Evolutionary conservation across 805 yeast species (phyloP), one percentile per base, ranked within the genome.

Genomic region (Wickerhamiella domercqiae): DNA sequence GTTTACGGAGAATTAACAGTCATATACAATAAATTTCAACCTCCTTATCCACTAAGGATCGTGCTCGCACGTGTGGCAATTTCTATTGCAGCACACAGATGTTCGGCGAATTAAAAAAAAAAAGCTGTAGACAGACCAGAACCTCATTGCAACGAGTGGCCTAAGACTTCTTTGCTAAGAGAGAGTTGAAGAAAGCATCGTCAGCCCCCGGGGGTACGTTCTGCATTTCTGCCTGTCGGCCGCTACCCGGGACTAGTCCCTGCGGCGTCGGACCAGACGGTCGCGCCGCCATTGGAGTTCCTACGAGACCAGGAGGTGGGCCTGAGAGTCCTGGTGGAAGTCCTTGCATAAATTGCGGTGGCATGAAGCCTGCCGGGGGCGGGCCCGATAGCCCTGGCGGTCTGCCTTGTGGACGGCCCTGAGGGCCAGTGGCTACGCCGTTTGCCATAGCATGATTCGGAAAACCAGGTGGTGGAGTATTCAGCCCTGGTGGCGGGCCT

Each of bases 131-230:
- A n/a, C n/a, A n/a, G n/a, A n/a, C n/a, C n/a, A n/a, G n/a, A n/a
- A n/a, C n/a, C n/a, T n/a, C n/a, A n/a, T n/a, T n/a, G n/a, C n/a
- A n/a, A n/a, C n/a, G n/a, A n/a, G n/a, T n/a, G n/a, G n/a, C n/a
- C n/a, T n/a, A n/a, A n/a, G n/a, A n/a, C n/a, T n/a, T n/a, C 21
- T 30, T 34, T 2, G 42, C 21, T 20, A 40, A 13, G 5, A 40
- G 33, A 16, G 40, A 37, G 14, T 34, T 30, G 31, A 41, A 38
- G 19, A 41, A 41, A 3, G 41, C 44, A 19, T 40, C 43, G 36
- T 40, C 43, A 2, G 32, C 39, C 14, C 26, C 34, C 25, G 30
- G n/a, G 5, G 30, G 15, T 13, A 13, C 11, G 7, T 22, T 22
- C 7, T 7, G 11, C 26, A 13, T 17, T n/a, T 14, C 17, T n/a